Percentiles rank a stretch among this genome's conserved stretches.
These are phyloP conservation scores for Corymbia maculata DNA, from an alignment of 345 rosid species.

Conservation along the genomic window DNA sequence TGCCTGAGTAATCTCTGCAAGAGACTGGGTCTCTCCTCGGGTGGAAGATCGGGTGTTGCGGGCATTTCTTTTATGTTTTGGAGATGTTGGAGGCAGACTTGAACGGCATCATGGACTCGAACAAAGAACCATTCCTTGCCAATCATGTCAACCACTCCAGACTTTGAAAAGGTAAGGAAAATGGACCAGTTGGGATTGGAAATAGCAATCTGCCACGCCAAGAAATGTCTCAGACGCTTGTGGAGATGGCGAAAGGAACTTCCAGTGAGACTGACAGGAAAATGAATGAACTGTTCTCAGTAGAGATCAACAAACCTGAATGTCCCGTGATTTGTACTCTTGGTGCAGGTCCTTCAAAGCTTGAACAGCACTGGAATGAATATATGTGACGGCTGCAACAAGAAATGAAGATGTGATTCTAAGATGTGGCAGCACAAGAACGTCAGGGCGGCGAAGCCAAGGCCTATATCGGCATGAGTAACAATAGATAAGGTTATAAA, in stretches of 20 bases:
- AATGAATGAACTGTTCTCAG: neutral
- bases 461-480: neutral
- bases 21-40: conserved; percentile 26
- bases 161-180: conserved; percentile 61
- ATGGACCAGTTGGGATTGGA: conserved; percentile 85
- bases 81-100: conserved; percentile 81
- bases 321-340: conserved; percentile 74
- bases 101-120: conserved; percentile 92
- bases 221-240: neutral
- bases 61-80: conserved; percentile 34
- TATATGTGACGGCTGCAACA: conserved; percentile 71
- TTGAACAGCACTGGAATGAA: conserved; percentile 90
- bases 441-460: neutral
- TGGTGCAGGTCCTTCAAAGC: conserved; percentile 87
- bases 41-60: conserved; percentile 7
- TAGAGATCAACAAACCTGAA: conserved; percentile 39
- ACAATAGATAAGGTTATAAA: neutral
- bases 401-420: neutral
- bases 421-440: neutral
- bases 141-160: conserved; percentile 66
- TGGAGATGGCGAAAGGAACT: neutral
- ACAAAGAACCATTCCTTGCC: conserved; percentile 97
- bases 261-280: neutral
- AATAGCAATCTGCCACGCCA: conserved; percentile 55
- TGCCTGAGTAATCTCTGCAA: conserved; percentile 33